Conservation (phyloP, 2,329 filamentous ascomycete species). For the Cytospora leucostoma region DNA sequence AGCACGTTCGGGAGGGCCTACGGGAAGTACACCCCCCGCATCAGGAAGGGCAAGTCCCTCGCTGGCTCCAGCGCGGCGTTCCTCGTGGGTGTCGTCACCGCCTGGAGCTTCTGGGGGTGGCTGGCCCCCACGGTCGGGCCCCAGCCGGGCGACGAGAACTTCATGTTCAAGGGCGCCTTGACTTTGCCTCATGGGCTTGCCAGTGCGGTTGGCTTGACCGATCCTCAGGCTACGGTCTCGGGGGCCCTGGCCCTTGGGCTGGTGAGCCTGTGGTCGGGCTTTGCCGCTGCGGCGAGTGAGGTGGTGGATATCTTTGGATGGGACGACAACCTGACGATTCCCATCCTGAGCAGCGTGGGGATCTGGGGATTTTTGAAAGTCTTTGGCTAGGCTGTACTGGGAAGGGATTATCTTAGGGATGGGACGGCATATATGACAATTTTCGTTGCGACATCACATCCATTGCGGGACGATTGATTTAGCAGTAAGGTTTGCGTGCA, state of each 20-base stretch:
- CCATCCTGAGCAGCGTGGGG: conserved; percentile 82
- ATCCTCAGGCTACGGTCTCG: conserved; percentile 61
- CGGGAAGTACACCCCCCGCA: conserved; percentile 82
- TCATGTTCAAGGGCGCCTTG: conserved; percentile 80
- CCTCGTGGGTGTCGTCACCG: conserved; percentile 77
- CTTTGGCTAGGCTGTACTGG: conserved; percentile 60
- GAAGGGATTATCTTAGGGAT: neutral
- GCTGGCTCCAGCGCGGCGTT: conserved; percentile 87
- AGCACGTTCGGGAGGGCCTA: conserved; percentile 91
- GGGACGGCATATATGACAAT: neutral
- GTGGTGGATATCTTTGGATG: conserved; percentile 88
- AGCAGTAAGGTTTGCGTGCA: neutral
- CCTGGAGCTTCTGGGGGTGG: conserved; percentile 85
- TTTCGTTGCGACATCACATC: neutral
- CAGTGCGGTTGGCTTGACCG: conserved; percentile 61
- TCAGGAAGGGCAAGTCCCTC: conserved; percentile 86
- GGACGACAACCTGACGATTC: conserved; percentile 98
- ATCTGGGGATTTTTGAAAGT: conserved; percentile 90
- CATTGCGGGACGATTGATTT: neutral
- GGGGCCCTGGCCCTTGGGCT: conserved; percentile 74
- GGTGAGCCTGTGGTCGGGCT: conserved; percentile 84
- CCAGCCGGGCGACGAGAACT: conserved; percentile 69
- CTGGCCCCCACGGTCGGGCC: conserved; percentile 69
- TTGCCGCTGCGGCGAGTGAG: conserved; percentile 86
- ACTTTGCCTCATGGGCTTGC: conserved; percentile 65